phyloP scores from a whole-genome alignment of 768 basidiomycete genomes.

The Omphalotus guepiniiformis region DNA sequence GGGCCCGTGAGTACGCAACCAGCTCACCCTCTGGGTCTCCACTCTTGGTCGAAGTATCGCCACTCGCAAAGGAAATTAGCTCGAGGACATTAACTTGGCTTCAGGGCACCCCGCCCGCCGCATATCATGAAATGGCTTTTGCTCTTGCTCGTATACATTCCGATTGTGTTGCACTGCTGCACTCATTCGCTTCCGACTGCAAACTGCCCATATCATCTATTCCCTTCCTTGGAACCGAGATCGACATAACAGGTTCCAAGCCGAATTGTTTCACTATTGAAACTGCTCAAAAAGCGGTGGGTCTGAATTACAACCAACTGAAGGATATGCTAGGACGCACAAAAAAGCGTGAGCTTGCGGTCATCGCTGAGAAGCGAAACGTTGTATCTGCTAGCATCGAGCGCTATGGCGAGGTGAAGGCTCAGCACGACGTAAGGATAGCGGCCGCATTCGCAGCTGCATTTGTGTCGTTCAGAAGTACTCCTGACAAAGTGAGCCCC shows the following conservation, averaged over 20 bases:
- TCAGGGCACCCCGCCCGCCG: slow-evolving; percentile 67
- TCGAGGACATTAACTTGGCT: slow-evolving; percentile 67
- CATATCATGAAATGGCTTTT: slow-evolving; percentile 89
- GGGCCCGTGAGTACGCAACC: slow-evolving; percentile 61
- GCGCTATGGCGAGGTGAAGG: slow-evolving; percentile 77
- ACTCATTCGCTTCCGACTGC: slow-evolving; percentile 80
- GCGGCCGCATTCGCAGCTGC: slow-evolving; percentile 89
- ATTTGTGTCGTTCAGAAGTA: slow-evolving; percentile 78
- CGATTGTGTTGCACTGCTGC: slow-evolving; percentile 79
- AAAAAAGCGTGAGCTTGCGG: slow-evolving; percentile 70
- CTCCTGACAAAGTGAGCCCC: slow-evolving; percentile 92
- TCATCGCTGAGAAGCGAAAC: slow-evolving; percentile 71
- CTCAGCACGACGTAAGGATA: slow-evolving; percentile 81
- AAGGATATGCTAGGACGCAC: slow-evolving; percentile 70
- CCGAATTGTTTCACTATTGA: slow-evolving; percentile 73
- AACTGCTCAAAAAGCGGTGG: slow-evolving; percentile 69
- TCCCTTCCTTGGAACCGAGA: slow-evolving; percentile 70
- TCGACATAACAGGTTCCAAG: slow-evolving; percentile 68
- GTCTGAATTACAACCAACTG: slow-evolving; percentile 66
- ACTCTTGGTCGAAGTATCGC: slow-evolving; percentile 50
- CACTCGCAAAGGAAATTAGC: slow-evolving; percentile 65
- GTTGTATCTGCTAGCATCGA: slow-evolving; percentile 69
- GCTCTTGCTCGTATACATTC: slow-evolving; percentile 73
- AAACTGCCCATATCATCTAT: slow-evolving; percentile 79
- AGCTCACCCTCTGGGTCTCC: slow-evolving; percentile 18